Conservation (phyloP, 1,284 basidiomycete genomes). For the Cutaneotrichosporon dermatis region DNA sequence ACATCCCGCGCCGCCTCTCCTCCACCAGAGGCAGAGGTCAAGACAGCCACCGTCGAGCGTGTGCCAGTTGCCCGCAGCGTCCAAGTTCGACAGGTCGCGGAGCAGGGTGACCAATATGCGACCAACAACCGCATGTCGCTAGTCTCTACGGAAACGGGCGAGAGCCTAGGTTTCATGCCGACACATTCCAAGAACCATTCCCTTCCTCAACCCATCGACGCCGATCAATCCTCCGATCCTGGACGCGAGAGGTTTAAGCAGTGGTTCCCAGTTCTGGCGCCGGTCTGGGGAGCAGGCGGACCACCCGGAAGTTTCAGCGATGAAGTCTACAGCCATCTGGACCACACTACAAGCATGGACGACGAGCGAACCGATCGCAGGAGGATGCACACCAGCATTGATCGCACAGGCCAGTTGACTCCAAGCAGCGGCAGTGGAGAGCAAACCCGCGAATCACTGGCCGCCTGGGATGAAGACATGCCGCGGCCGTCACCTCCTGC, state of each 20-base stretch:
- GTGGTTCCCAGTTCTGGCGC: too few relatives aligned
- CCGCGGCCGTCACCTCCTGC: not conserved
- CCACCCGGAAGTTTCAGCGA: too few relatives aligned
- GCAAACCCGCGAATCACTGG: conserved; percentile 1
- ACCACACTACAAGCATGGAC: too few relatives aligned
- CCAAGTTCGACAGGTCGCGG: not conserved
- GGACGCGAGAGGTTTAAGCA: too few relatives aligned
- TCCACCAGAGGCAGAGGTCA: not conserved
- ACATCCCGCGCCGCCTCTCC: not conserved
- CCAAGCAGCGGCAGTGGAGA: not conserved
- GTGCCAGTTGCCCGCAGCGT: not conserved
- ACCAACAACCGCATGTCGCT: not conserved
- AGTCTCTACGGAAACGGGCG: not conserved
- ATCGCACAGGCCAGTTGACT: not conserved
- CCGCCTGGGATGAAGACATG: conserved; percentile 13
- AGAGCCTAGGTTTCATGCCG: not conserved
- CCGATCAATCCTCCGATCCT: too few relatives aligned
- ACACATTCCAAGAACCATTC: not conserved
- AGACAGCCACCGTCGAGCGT: not conserved
- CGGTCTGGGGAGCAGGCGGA: too few relatives aligned
- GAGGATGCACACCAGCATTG: not conserved
- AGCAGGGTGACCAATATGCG: too few relatives aligned
- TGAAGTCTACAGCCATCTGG: too few relatives aligned
- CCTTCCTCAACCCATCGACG: not conserved
- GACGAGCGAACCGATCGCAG: too few relatives aligned